These are phyloP conservation scores for Dimargaris xerosporica DNA, from an alignment of 192 early-diverging fungal genomes.

Conservation along the genomic window DNA sequence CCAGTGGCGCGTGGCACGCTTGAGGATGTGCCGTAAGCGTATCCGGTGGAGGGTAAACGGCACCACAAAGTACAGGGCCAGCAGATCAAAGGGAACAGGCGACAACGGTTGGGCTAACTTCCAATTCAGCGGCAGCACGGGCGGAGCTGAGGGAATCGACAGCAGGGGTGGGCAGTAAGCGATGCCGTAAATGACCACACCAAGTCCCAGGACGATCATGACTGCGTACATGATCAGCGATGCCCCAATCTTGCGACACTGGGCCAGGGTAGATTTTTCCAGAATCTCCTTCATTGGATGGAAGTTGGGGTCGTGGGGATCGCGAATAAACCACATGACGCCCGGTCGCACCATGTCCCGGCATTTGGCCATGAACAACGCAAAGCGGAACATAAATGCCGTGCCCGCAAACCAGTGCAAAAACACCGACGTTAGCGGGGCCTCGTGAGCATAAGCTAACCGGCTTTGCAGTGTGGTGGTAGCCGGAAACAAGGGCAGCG, in stretches of 20 bases:
- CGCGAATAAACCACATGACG: constrained; percentile 96
- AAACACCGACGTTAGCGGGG: constrained; percentile 50
- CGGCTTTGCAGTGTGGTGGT: constrained; percentile 36
- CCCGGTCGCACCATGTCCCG: constrained; percentile 77
- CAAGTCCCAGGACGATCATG: constrained; percentile 61
- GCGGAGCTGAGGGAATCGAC: background rate
- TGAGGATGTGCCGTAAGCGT: constrained; percentile 40
- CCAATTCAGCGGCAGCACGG: constrained; percentile 15
- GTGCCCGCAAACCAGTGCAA: constrained; percentile 90
- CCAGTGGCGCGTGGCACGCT: constrained; percentile 45
- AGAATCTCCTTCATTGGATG: constrained; percentile 88
- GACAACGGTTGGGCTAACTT: constrained; percentile 43
- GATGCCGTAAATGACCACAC: constrained; percentile 26
- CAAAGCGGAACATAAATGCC: constrained; percentile 88
- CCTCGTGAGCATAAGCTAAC: constrained; percentile 34
- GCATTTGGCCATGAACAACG: constrained; percentile 65
- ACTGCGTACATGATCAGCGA: constrained; percentile 73
- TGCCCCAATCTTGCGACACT: constrained; percentile 69
- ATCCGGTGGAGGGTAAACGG: constrained; percentile 44
- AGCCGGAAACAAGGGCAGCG: constrained; percentile 55
- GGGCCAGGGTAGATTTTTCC: constrained; percentile 52
- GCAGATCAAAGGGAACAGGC: constrained; percentile 61
- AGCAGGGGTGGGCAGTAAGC: constrained; percentile 9
- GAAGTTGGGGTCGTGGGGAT: constrained; percentile 91
- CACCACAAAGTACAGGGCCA: constrained; percentile 58